Evolutionary conservation across 208 protist genomes (phyloP), one percentile per base, ranked within the genome.

Genomic region (Hexamita inflata): DNA sequence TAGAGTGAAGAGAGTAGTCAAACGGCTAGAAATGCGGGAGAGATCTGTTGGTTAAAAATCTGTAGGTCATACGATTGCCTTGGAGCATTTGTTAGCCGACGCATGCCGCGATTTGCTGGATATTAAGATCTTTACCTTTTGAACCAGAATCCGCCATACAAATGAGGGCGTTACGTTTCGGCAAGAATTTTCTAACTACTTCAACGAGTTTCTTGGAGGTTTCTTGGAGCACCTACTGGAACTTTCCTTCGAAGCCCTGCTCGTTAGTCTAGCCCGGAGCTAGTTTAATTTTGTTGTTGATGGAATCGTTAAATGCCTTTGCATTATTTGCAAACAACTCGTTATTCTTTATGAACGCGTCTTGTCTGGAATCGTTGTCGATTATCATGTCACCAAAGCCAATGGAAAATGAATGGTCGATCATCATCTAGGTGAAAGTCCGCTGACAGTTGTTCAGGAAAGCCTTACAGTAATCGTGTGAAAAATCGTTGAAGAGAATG

Each of bases 61-160:
- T 91, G 82, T 91, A 97, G 9, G 92, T 90, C 78, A 99, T 98
- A 68, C 95, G 91, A 81, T 94, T 91, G 59, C 94, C 96, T 73
- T 96, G 94, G 41, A 99, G 93, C 86, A 98, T 98, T 49, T 99
- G 96, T 87, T 99, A 95, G 19, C 96, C 96, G 26, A 99, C 94
- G 83, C 94, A 96, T 0, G 94, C 94, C 62, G 95, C 92, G 80
- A 98, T 88, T 87, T 99, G 96, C 39, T 92, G 92, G 77, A 99
- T 96, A 84, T 99, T 99, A 61, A 98, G 88, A 75, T 90, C 83
- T 9, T 87, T 91, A 45, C 97, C 97, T 81, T 99, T 99, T 58
- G 92, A 96, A 60, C 96, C 96, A 0, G 92, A 90, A 35, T 87
- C 84, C 41, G 94, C 91, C 93, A 98, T 98, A 42, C 85, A 80